A percentile compares a stretch with the other conserved stretches of the same genome.
phyloP scores from a whole-genome alignment of 1,284 basidiomycete genomes.

The Irpex rosettiformis region DNA sequence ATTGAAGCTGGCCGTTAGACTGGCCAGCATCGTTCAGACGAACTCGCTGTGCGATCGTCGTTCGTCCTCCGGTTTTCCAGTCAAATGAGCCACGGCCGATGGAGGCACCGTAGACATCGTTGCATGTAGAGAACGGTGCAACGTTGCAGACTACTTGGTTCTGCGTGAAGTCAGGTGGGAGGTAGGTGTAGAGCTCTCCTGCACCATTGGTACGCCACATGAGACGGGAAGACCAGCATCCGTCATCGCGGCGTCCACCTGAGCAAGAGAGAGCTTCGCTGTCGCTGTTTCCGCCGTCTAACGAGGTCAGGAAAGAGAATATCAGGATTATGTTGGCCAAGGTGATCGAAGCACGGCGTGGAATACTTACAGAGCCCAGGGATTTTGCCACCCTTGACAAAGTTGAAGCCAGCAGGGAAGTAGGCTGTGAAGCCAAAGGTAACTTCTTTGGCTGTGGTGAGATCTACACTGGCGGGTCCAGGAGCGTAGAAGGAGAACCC shows the following conservation, averaged over 20 bases:
- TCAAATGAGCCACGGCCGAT: conserved; percentile 33
- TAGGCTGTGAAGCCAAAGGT: conserved; percentile 52
- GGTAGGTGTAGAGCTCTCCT: conserved; percentile 32
- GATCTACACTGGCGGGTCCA: conserved; percentile 36
- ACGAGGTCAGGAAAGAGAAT: not conserved
- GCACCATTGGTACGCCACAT: conserved; percentile 37
- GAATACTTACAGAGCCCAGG: conserved; percentile 50
- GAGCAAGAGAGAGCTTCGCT: conserved; percentile 26
- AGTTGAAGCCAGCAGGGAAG: conserved; percentile 50
- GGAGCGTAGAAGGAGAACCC: conserved; percentile 61
- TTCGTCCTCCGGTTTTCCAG: conserved; percentile 34
- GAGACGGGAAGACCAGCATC: conserved; percentile 37
- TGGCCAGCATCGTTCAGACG: conserved; percentile 18
- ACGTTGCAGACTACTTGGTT: conserved; percentile 15
- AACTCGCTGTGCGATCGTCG: conserved; percentile 36
- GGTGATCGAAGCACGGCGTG: not conserved
- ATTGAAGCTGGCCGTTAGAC: conserved; percentile 20
- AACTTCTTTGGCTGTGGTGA: conserved; percentile 42
- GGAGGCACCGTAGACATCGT: conserved; percentile 34
- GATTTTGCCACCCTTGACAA: conserved; percentile 46
- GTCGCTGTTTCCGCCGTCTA: conserved; percentile 20
- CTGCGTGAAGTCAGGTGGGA: conserved; percentile 17
- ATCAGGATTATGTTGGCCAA: not conserved
- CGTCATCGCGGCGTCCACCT: conserved; percentile 34
- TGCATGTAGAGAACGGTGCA: conserved; percentile 31